Conservation (phyloP, 2,329 filamentous ascomycete species). For the Colletotrichum sansevieriae region DNA sequence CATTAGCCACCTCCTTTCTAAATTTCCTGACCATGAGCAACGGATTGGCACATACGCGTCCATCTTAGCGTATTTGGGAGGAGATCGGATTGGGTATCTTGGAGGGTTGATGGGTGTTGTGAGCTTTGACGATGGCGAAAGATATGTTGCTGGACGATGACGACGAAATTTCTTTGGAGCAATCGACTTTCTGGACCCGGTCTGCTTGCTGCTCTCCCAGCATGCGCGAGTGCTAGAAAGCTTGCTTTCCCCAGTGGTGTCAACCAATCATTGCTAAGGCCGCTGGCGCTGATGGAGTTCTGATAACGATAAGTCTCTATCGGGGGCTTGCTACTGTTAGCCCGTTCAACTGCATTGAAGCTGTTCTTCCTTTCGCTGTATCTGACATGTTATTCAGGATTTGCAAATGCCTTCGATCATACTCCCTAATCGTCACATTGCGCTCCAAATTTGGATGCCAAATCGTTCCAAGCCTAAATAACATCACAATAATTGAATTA, state of each 20-base stretch:
- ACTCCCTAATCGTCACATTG: too few relatives aligned
- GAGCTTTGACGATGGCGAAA: conserved; percentile 8
- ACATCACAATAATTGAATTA: too few relatives aligned
- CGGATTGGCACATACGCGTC: conserved; percentile 42
- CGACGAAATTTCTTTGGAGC: conserved; percentile 43
- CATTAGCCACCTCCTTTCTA: conserved; percentile 39
- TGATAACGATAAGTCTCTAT: conserved; percentile 35
- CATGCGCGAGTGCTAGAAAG: conserved; percentile 21
- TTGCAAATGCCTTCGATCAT: not conserved
- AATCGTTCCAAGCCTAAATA: too few relatives aligned
- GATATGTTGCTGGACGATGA: conserved; percentile 36
- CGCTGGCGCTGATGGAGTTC: not conserved
- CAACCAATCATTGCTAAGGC: conserved; percentile 22
- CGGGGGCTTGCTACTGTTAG: not conserved
- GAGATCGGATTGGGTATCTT: not conserved
- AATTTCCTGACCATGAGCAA: conserved; percentile 22
- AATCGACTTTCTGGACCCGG: conserved; percentile 21
- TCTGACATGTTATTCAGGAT: not conserved
- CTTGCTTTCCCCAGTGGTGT: conserved; percentile 34
- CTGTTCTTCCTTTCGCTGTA: not conserved
- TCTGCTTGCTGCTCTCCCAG: conserved; percentile 16
- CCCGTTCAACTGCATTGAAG: conserved; percentile 29
- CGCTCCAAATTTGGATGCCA: too few relatives aligned
- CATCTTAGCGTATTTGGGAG: conserved; percentile 30
- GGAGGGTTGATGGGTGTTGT: not conserved